Evolutionary conservation across 257 asterid species (phyloP), one percentile per base, ranked within the genome.

Genomic region (Cordia subcordata): DNA sequence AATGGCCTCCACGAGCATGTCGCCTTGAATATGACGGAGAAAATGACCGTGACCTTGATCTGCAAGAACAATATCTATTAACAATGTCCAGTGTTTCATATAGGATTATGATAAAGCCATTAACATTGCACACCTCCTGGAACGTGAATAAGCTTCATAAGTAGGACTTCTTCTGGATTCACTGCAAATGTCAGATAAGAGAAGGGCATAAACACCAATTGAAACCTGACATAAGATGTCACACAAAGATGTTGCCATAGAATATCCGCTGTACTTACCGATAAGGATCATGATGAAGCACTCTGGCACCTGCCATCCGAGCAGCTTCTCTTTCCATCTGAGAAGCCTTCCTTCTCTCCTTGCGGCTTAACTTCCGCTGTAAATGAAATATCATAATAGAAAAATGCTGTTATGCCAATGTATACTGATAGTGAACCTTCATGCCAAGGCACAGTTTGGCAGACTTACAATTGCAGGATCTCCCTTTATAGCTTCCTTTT

Each of bases 141-240:
- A 86, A 60, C 89, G 96, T 39, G 96, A 68, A 74, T 92, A 86
- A 65, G 96, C 95, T 81, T 92, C 99, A 57, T 92, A 92, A 53
- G 99, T 84, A 64, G 99, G 99, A 77, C 99, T 92, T 56, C 91
- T 79, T 79, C 99, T 80, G 20, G 96, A 77, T 65, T 88, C 99
- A 60, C 99, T 92, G 79, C 58, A 84, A 64, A 54, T 5, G 56
- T 35, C 22, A 12, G 22, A 67, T 16, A 57, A 55, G 46, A 17
- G 37, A 56, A 27, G 55, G 18, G 55, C 53, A 18, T 33, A 11
- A 45, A 52, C 18, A 44, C 60, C 40, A 42, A 57, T 6, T 57
- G 40, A 55, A 20, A 61, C 45, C 50, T 10, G 50, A 49, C 12
- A 13, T 35, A 15, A 9, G 10, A 17, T 16, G 13, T 49, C 40